Evolutionary conservation across 2,329 filamentous ascomycete species (phyloP).

Genomic region (Fusarium sarcochroum): DNA sequence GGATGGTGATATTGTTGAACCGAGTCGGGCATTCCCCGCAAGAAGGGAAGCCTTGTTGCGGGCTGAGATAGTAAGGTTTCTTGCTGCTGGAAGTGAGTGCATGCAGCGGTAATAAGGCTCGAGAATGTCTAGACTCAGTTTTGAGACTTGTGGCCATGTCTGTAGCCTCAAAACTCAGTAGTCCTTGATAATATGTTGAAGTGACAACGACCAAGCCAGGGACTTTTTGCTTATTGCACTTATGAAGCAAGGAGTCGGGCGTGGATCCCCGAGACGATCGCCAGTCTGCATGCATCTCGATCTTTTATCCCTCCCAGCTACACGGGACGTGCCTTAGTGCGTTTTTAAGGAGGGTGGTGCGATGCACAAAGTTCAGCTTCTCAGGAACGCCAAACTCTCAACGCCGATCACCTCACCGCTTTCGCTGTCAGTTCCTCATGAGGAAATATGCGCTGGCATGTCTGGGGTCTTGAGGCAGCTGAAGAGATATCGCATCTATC

Average conservation of each 20-base stretch:
- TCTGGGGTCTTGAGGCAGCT: constrained; percentile 4
- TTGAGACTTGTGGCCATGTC: neutral
- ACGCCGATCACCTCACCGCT: constrained; percentile 42
- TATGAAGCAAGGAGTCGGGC: constrained; percentile 7
- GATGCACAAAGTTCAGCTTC: constrained; percentile 41
- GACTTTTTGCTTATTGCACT: constrained; percentile 13
- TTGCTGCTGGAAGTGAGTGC: neutral
- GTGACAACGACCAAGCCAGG: constrained; percentile 10
- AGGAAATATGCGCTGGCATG: constrained; percentile 2
- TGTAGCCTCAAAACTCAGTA: neutral
- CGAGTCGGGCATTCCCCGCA: constrained; percentile 29
- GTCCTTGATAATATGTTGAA: neutral
- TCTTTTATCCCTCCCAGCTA: constrained; percentile 42
- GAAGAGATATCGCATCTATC: neutral
- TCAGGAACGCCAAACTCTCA: constrained; percentile 33
- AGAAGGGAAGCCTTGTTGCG: neutral
- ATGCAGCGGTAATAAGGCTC: neutral
- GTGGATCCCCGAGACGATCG: constrained; percentile 33
- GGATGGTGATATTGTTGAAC: constrained; percentile 26
- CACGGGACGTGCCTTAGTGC: constrained; percentile 47
- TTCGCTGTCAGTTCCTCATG: constrained; percentile 11
- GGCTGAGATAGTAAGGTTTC: constrained; percentile 1
- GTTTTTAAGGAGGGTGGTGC: constrained; percentile 29
- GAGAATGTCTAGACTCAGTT: neutral
- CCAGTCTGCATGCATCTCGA: constrained; percentile 42